Evolutionary conservation across 768 basidiomycete species (phyloP), one percentile per base, ranked within the genome.

Genomic region (Tephrocybe sp.): DNA sequence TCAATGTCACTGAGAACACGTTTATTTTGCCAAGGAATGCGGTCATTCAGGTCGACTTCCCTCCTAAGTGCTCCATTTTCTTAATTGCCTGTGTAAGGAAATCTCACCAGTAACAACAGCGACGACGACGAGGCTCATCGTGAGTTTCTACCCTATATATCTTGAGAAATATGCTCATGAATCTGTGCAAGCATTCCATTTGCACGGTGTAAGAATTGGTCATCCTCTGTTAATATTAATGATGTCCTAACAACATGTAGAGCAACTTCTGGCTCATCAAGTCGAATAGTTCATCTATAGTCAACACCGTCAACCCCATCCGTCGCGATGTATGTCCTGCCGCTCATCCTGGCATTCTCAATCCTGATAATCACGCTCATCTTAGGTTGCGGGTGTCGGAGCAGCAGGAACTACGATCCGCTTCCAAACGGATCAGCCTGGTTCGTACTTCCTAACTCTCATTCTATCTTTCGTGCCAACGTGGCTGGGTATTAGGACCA

Each of bases 401-500:
- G 25, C 40, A 15, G 56, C 53, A 2, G 61, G 61, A 4, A 59
- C 49, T 11, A 76, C 71, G 1, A 51, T 86, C 37, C 74, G 82
- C 10, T 84, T 82, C 69, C 59, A 65, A 8, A 83, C 83, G 4
- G 77, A 84, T 56, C 21, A 82, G 81, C 62, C 68, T 80, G 0
- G 84, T 81, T 50, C 43, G 50, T 56, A 33, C n/a, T 3, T 11
- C 12, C 23, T 25, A 10, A n/a, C 9, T 12, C 1, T 15, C 4
- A 4, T 20, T 10, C 4, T 20, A 17, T 1, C 28, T n/a, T 9
- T 11, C 4, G 28, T 14, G 2, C 3, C 10, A 9, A 34, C 3
- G 8, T 11, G 33, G 21, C 2, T 3, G 11, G n/a, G n/a, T n/a
- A 2, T n/a, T 33, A 62, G 64, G 64, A 23, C 61, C 64, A 2